phyloP scores from a whole-genome alignment of 2,329 filamentous ascomycete species.

The Scedosporium boydii region DNA sequence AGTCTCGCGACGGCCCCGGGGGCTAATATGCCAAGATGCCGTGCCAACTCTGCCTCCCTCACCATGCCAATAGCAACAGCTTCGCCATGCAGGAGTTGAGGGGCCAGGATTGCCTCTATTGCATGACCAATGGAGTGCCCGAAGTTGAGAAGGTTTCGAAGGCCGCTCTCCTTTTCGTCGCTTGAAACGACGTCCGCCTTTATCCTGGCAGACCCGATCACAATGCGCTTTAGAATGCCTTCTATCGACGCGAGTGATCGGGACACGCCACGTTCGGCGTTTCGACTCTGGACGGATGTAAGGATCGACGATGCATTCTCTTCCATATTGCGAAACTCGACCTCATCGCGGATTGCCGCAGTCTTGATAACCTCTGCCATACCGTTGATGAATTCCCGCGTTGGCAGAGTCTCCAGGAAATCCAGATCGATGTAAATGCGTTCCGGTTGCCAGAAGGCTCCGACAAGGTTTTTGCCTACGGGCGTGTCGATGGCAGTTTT shows the following conservation, averaged over 20 bases:
- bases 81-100: conserved; percentile 91
- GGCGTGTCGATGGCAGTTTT: conserved; percentile 98
- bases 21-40: conserved; percentile 75
- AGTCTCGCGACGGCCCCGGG: conserved; percentile 83
- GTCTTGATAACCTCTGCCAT: conserved; percentile 99
- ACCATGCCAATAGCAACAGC: conserved; percentile 98
- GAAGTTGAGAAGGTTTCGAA: conserved; percentile 93
- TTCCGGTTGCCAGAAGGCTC: conserved; percentile 92
- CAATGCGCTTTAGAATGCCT: conserved; percentile 64
- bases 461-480: conserved; percentile 90
- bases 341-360: conserved; percentile 88
- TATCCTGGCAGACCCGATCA: conserved; percentile 81
- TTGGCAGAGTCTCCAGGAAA: conserved; percentile 83
- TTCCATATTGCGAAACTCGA: conserved; percentile 77
- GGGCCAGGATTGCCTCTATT: conserved; percentile 88
- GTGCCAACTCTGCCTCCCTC: conserved; percentile 88
- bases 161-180: conserved; percentile 87
- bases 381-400: conserved; percentile 91
- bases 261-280: conserved; percentile 23
- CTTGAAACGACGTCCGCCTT: conserved; percentile 92
- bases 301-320: conserved; percentile 71
- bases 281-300: conserved; percentile 46
- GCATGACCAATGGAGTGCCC: conserved; percentile 97
- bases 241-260: conserved; percentile 54
- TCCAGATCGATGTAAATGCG: conserved; percentile 90